phyloP scores from a whole-genome alignment of 768 basidiomycete species.

The Boletus sp. region DNA sequence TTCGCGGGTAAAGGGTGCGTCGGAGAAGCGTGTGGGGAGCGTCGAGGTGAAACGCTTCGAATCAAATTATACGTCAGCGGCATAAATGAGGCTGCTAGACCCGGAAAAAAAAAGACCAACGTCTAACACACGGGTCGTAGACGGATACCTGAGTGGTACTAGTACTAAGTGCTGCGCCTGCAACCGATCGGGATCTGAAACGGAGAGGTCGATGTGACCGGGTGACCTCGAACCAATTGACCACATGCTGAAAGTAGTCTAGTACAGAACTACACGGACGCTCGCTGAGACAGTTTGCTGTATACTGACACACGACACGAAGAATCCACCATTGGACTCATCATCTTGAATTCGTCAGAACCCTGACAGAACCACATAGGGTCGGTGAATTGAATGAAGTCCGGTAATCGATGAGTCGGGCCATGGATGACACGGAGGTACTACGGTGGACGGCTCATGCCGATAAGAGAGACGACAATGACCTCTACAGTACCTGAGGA shows the following conservation, averaged over 20 bases:
- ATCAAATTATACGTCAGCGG: slow-evolving; percentile 19
- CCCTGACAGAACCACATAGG: slow-evolving; percentile 10
- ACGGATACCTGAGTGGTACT: neutral
- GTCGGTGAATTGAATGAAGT: slow-evolving; percentile 17
- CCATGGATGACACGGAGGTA: neutral
- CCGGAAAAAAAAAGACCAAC: neutral
- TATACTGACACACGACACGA: neutral
- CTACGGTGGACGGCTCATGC: slow-evolving; percentile 2
- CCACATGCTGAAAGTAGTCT: neutral
- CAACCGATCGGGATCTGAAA: slow-evolving; percentile 13
- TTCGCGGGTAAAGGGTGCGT: slow-evolving; percentile 20
- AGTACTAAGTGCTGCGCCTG: neutral
- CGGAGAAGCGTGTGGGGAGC: slow-evolving; percentile 24
- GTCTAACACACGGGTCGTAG: slow-evolving; percentile 12
- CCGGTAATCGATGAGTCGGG: slow-evolving; percentile 13
- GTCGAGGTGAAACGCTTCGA: slow-evolving; percentile 23
- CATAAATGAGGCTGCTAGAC: slow-evolving; percentile 6
- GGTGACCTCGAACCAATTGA: slow-evolving; percentile 4
- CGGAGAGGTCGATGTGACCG: slow-evolving; percentile 1
- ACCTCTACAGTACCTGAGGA: neutral
- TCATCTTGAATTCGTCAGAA: neutral
- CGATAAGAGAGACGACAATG: slow-evolving; percentile 8
- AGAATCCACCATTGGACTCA: slow-evolving; percentile 2
- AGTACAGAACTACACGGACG: neutral
- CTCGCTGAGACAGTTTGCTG: slow-evolving; percentile 1